Evolutionary conservation across 495 filamentous ascomycete genomes (phyloP).

Genomic region (Tuber magnatum): DNA sequence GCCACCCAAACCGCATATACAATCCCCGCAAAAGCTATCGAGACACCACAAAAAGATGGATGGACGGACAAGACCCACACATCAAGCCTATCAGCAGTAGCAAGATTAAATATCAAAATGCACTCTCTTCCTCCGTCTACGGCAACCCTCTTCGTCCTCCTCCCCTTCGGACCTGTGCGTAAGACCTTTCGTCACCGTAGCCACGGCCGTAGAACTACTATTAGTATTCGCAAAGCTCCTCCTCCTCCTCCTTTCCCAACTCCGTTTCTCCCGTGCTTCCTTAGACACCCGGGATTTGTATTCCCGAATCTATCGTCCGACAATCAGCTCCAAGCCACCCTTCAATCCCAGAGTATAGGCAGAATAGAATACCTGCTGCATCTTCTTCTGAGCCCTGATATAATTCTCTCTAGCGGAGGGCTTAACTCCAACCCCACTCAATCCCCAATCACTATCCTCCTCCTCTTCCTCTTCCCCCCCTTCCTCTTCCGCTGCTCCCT

Average conservation of each 20-base stretch:
- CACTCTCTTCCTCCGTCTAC: constrained; percentile 36
- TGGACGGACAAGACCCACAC: constrained; percentile 4
- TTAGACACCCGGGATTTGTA: constrained; percentile 74
- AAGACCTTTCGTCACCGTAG: constrained; percentile 35
- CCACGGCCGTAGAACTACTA: constrained; percentile 9
- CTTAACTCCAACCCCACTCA: constrained; percentile 76
- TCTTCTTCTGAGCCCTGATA: constrained; percentile 63
- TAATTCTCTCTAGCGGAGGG: constrained; percentile 79
- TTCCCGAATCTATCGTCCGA: constrained; percentile 51
- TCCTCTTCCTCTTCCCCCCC: constrained; percentile 38
- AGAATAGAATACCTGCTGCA: constrained; percentile 53
- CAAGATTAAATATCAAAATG: constrained; percentile 32
- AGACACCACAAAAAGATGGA: constrained; percentile 1
- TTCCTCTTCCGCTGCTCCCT: background rate
- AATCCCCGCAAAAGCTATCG: constrained; percentile 1
- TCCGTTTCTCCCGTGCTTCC: constrained; percentile 71
- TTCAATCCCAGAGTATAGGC: background rate
- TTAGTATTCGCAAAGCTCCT: constrained; percentile 27
- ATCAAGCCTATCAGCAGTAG: constrained; percentile 10
- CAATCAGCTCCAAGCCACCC: background rate
- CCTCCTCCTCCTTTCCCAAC: constrained; percentile 53
- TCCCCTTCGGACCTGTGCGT: constrained; percentile 37
- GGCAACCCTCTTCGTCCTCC: background rate
- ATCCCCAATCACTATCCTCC: constrained; percentile 43
- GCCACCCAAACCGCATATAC: constrained; percentile 1